phyloP scores from a whole-genome alignment of 257 asterid genomes.

The Pogostemon cablin region DNA sequence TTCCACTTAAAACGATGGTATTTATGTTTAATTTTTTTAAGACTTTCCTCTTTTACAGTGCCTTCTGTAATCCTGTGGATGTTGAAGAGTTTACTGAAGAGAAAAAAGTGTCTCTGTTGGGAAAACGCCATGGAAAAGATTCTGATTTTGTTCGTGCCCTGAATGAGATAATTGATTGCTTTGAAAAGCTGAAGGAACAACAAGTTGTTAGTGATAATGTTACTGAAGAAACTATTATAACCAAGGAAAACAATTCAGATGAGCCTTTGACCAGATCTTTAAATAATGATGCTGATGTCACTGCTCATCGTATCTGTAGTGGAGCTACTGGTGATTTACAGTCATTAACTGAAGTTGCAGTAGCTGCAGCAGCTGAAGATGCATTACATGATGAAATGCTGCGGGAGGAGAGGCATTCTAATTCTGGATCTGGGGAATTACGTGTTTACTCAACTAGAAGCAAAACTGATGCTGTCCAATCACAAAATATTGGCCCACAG shows the following conservation, averaged over 20 bases:
- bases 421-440: conserved; percentile 38
- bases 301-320: conserved; percentile 34
- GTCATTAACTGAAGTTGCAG: conserved; percentile 60
- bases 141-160: conserved; percentile 86
- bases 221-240: conserved; percentile 46
- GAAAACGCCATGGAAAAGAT: conserved; percentile 84
- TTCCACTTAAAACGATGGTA: background rate
- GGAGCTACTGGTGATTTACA: conserved; percentile 47
- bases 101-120: conserved; percentile 71
- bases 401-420: conserved; percentile 47
- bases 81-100: conserved; percentile 94
- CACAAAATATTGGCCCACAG: conserved; percentile 41
- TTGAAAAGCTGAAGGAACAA: conserved; percentile 65
- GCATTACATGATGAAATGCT: conserved; percentile 50
- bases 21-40: conserved; percentile 16
- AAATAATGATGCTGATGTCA: conserved; percentile 47
- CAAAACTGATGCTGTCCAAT: conserved; percentile 47
- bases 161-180: conserved; percentile 73
- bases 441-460: conserved; percentile 55
- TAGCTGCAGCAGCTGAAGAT: conserved; percentile 54
- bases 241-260: conserved; percentile 47
- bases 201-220: conserved; percentile 39
- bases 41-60: conserved; percentile 52
- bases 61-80: conserved; percentile 88
- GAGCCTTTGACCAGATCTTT: conserved; percentile 46